Evolutionary conservation across 345 rosid genomes (phyloP).

Genomic region (Draba incana): DNA sequence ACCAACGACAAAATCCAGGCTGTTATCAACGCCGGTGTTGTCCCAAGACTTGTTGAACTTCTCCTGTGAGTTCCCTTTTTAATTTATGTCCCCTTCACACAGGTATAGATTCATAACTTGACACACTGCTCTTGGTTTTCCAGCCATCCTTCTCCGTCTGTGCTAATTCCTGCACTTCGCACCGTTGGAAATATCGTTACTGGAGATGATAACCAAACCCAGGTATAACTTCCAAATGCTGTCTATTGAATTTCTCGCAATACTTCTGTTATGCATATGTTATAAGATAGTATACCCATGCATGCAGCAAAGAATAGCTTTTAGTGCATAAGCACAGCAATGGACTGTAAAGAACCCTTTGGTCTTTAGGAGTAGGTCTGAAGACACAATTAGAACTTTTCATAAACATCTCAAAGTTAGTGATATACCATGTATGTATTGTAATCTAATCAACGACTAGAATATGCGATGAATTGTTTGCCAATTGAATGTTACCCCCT

Average conservation of each 20-base stretch:
- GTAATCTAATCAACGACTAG: not conserved
- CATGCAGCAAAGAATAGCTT: not conserved
- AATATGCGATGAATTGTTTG: not conserved
- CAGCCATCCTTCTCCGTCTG: slow-evolving; percentile 87
- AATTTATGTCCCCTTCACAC: not conserved
- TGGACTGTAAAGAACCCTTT: not conserved
- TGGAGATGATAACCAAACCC: slow-evolving; percentile 88
- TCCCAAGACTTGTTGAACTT: slow-evolving; percentile 76
- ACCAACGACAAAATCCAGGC: slow-evolving; percentile 89
- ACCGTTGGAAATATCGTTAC: slow-evolving; percentile 91
- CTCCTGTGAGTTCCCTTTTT: slow-evolving; percentile 56
- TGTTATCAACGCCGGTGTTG: slow-evolving; percentile 80
- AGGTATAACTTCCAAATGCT: slow-evolving; percentile 41
- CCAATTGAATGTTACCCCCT: not conserved
- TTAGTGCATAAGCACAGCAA: not conserved
- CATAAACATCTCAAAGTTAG: slow-evolving; percentile 1
- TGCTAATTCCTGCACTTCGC: slow-evolving; percentile 92
- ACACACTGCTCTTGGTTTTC: slow-evolving; percentile 9
- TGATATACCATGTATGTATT: not conserved
- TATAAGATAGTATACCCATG: not conserved
- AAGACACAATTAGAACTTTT: slow-evolving; percentile 1
- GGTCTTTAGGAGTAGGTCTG: slow-evolving; percentile 4
- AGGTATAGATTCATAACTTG: slow-evolving; percentile 1
- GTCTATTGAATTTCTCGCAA: slow-evolving; percentile 7
- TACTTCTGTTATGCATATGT: not conserved